Evolutionary conservation across 441 rosid species (phyloP), one percentile per base, ranked within the genome.

Genomic region (Melastoma candidum): DNA sequence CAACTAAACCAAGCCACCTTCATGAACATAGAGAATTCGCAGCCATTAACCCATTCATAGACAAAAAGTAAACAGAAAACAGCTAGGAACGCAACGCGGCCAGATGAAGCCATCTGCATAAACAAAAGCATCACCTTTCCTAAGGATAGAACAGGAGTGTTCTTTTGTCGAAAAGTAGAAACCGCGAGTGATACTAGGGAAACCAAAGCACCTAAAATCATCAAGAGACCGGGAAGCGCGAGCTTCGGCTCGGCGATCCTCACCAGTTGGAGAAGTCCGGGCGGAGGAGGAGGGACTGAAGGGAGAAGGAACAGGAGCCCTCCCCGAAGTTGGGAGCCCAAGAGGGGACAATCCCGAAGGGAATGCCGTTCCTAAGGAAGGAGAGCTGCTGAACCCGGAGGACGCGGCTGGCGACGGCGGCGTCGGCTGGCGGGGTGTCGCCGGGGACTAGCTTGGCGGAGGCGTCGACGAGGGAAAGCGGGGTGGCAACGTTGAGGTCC

Each of bases 331-430:
- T 2, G n/a, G 85, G 81, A 68, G 84, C 56, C 11, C 72, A 70
- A 44, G 94, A 75, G 27, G 97, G 95, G 43, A 89, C 75, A 67
- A 84, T 67, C 44, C 90, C 94, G 3, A 89, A 67, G 58, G 95
- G 97, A 51, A 89, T 76, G 12, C 90, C 95, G 56, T 72, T 68
- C 3, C 77, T 61, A 24, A 86, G 63, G 3, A 86, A 17, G 43
- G 95, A 80, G 60, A 89, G 85, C 65, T 89, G 97, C 51, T 89
- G 97, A 71, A 86, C 74, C 51, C 97, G 71, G 65, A 84, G 88
- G 53, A 75, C 79, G 25, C 78, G 76, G 73, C 88, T 76, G 51
- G 88, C 83, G 56, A 84, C 69, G 49, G 83, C 57, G 14, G 68
- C 85, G 74, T 84, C 95, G 5, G 75, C 49, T 1, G 88, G 94